Base-by-base conservation (phyloP, 169 alveolate species). In the Cryptosporidium bovis region DNA sequence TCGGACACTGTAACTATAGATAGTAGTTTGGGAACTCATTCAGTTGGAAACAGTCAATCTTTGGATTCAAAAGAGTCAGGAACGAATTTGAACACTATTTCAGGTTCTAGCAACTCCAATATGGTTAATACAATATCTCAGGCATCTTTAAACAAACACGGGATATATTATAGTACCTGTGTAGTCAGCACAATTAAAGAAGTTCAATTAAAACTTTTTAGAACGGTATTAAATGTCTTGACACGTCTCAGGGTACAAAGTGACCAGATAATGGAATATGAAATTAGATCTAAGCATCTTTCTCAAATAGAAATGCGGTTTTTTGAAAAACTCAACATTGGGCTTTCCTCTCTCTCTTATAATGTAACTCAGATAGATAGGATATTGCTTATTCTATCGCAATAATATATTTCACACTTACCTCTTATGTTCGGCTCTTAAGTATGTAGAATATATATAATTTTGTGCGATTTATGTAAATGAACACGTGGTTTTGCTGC, bases 1-100 rank as follows among this genome's bases (percentile, higher is more conserved):
- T 77, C 87, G 8, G 87, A 77, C 48, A 77, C 77, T 34, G 71
- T 77, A 15, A 77, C 87, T 3, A 77, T 77, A 16, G 71, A 60
- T 20, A 27, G 40, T 48, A 40, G 4, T 40, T 40, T 3, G 4
- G 48, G 48, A 40, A 15, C 12, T 44, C 1, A 48, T 44, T 18
- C 7, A 16, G n/a, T 27, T 33, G 29, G 8, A n/a, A 53, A 29
- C 20, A 34, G 31, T 40, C 64, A 77, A 13, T 34, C 50, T 18
- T 24, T 10, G 20, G 40, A 55, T 20, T 16, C 40, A 18, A 77
- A 40, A 40, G 20, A n/a, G 15, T 60, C 87, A 8, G 40, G 31
- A 18, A 40, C 10, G 10, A 8, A 1, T 8, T 40, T 40, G 4
- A 16, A 12, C 2, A 55, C 51, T 16, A 15, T 66, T 4, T 8